Base-by-base conservation (phyloP, 2,329 filamentous ascomycete species). In the Xylariales sp. region DNA sequence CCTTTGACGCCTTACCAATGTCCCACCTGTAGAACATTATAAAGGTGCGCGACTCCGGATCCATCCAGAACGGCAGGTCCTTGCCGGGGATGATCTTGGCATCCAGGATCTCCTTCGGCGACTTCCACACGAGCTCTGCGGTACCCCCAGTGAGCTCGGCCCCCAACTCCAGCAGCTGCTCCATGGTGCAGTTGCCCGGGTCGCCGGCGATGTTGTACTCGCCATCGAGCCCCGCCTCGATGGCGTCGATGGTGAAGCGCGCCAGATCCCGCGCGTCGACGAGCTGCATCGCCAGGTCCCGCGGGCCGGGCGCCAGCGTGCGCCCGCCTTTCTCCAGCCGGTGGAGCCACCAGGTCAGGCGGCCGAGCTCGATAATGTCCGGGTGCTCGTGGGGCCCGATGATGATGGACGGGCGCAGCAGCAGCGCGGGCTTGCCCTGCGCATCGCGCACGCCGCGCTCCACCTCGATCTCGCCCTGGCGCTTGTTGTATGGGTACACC, bases 301-400 rank as follows among this genome's bases (percentile, higher is more conserved):
- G 6, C 18, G 41, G 41, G 11, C 41, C 38, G 12, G 38, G 38
- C 5, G 31, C 41, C 16, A 41, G 29, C 19, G 41, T 43, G 4
- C 16, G 33, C 5, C 38, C 41, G 20, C 38, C 33, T 4, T 38
- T 17, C n/a, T 32, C 33, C 19, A 44, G 13, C 3, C 41, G 41
- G 8, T 25, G 10, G 13, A 43, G 33, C 41, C 41, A 44, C 33
- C 34, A 44, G 6, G 33, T 32, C 8, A 44, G 20, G 13, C 41
- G 33, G 13, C 29, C 38, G 15, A 18, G 17, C 12, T 40, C 24
- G 16, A 25, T 25, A n/a, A 14, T 10, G 15, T 17, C 17, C 11
- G 29, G 16, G n/a, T 30, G 15, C 21, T 40, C 31, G 32, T 27
- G 5, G 14, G 29, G 29, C 10, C 29, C 29, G 7, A 30, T 8